A percentile compares a stretch with the other conserved stretches of the same genome.
Evolutionary conservation across 805 yeast genomes (phyloP).

Genomic region (Candida alai): DNA sequence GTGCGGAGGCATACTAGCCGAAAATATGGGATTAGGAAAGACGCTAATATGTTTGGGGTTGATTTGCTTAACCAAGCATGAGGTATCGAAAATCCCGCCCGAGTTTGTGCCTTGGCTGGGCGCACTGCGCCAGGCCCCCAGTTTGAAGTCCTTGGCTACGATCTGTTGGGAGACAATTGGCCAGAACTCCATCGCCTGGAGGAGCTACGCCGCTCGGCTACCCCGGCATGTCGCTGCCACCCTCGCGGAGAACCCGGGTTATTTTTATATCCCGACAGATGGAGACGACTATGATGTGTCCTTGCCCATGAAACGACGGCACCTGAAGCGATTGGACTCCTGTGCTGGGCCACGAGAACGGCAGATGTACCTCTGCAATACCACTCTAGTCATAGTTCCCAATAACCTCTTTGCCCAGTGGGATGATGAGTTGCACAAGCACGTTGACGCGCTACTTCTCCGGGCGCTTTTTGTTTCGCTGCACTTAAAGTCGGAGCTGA

Average conservation of each 20-base stretch:
- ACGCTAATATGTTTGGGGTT: conserved; percentile 57
- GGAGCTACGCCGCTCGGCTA: conserved; percentile 37
- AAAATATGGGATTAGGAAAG: conserved; percentile 67
- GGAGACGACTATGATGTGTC: conserved; percentile 18
- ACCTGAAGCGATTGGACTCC: conserved; percentile 10
- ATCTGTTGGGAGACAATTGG: conserved; percentile 42
- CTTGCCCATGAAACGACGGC: conserved; percentile 15
- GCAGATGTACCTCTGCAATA: conserved; percentile 41
- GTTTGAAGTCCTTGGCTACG: conserved; percentile 23
- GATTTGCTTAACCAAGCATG: conserved; percentile 52
- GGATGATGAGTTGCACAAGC: conserved; percentile 56
- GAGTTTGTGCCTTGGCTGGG: conserved; percentile 19
- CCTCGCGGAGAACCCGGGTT: conserved; percentile 41
- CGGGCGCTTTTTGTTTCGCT: conserved; percentile 28
- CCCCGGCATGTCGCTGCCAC: conserved; percentile 40
- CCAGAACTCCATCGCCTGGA: conserved; percentile 57
- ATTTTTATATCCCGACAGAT: conserved; percentile 32
- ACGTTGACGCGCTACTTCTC: conserved; percentile 39
- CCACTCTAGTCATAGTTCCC: conserved; percentile 62
- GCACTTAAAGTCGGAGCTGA: conserved; percentile 23
- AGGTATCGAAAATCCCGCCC: conserved; percentile 44
- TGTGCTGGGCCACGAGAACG: conserved; percentile 18
- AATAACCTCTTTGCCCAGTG: conserved; percentile 67
- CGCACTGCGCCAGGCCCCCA: neutral
- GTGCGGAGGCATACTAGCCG: conserved; percentile 61